Base-by-base conservation (phyloP, 768 basidiomycete genomes). In the Royoungia palumana region DNA sequence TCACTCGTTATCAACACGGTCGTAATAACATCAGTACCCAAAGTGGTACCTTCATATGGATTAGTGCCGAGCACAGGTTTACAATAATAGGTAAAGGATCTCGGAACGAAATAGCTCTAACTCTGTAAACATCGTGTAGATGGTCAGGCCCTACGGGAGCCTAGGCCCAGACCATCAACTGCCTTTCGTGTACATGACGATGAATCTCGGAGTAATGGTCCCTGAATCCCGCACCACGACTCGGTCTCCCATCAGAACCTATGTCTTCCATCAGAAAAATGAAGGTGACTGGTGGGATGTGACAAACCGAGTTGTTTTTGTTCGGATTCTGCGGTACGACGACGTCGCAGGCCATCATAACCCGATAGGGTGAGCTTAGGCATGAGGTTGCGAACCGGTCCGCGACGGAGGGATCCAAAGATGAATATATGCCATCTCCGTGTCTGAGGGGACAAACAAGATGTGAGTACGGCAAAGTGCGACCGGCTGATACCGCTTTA, bases 351-450 rank as follows among this genome's bases (percentile, higher is more conserved):
- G 77, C 80, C 54, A 85, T 72, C 72, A 78, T 77, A 22, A 83
- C 79, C 9, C 84, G 77, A 68, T 80, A 85, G 6, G 83, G 84
- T 5, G 83, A 83, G 37, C 75, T 75, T 37, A 79, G 75, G 60
- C 82, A 84, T 35, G 83, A 85, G 6, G 82, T 85, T n/a, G 83
- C 77, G 61, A 74, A 75, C 8, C 57, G 64, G 62, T 86, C 81
- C 17, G 83, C 83, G 16, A 72, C 63, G 41, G 73, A 76, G 16
- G 84, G 77, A 62, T 82, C 81, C 35, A 70, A 71, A 60, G 79
- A 82, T 17, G 81, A 80, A 57, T 86, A 85, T 40, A 85, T 68
- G 19, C 83, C 83, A 44, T 79, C 72, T 22, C 83, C 83, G 47
- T 77, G 78, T 58, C 83, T 84, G 38, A 41, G 41, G 19, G 24